Evolutionary conservation across 192 early-diverging fungal species (phyloP).

Genomic region (Rhizoclosmatium globosum): DNA sequence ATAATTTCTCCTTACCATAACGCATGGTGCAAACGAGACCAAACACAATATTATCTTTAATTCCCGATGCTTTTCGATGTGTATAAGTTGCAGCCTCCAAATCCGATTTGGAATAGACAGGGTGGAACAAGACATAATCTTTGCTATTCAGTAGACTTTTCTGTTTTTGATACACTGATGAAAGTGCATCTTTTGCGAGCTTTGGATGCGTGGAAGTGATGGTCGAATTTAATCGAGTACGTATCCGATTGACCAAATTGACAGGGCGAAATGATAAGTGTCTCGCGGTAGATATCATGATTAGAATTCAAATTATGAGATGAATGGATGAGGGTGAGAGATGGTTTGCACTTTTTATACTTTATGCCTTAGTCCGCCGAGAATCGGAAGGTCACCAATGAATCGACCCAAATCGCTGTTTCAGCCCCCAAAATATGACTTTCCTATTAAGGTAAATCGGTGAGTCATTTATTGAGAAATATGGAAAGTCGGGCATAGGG

Average conservation of each 20-base stretch:
- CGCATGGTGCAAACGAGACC: constrained; percentile 40
- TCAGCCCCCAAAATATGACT: no score
- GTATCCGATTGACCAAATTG: background rate
- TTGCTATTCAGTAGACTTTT: background rate
- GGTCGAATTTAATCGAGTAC: background rate
- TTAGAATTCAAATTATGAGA: background rate
- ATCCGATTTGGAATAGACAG: constrained; percentile 45
- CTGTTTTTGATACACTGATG: background rate
- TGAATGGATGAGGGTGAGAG: no score
- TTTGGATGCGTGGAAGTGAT: background rate
- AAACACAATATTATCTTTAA: constrained; percentile 40
- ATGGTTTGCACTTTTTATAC: no score
- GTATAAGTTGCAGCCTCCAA: constrained; percentile 36
- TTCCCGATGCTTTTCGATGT: constrained; percentile 23
- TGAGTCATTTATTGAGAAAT: no score
- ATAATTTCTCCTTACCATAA: constrained; percentile 15
- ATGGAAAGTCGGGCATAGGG: no score
- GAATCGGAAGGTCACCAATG: no score
- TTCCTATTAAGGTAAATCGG: no score
- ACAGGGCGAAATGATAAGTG: background rate
- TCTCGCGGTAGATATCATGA: background rate
- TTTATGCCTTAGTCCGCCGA: no score
- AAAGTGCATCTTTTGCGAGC: background rate
- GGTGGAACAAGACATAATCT: constrained; percentile 41
- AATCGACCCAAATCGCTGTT: no score